Percentiles rank a stretch among this genome's conserved stretches.
phyloP scores from a whole-genome alignment of 805 yeast genomes.

The Saturnispora kantuleensis region DNA sequence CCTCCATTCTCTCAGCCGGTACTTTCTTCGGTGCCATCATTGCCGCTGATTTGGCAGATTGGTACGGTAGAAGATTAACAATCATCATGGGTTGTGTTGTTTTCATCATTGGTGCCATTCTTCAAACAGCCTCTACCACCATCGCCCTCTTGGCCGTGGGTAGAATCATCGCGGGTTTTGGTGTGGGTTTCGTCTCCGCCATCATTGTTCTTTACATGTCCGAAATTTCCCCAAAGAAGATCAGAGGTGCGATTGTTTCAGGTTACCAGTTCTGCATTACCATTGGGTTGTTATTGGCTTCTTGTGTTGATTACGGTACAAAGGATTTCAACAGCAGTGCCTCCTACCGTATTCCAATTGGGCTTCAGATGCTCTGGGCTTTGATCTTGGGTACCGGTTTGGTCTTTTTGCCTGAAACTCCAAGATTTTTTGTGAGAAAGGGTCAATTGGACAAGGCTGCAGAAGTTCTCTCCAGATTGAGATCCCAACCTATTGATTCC shows the following conservation, averaged over 20 bases:
- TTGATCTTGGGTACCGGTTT: slow-evolving; percentile 47
- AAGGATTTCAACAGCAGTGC: slow-evolving; percentile 42
- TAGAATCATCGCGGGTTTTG: slow-evolving; percentile 60
- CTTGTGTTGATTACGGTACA: slow-evolving; percentile 61
- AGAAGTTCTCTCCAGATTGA: slow-evolving; percentile 40
- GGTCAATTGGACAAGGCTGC: slow-evolving; percentile 47
- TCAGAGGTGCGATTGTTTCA: slow-evolving; percentile 68
- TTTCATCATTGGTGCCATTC: slow-evolving; percentile 37
- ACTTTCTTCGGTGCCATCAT: slow-evolving; percentile 56
- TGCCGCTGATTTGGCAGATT: slow-evolving; percentile 42
- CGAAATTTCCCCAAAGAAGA: slow-evolving; percentile 66
- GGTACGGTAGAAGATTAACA: slow-evolving; percentile 38
- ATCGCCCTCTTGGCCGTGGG: slow-evolving; percentile 49
- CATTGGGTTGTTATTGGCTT: slow-evolving; percentile 61
- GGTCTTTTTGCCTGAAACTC: slow-evolving; percentile 61
- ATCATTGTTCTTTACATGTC: slow-evolving; percentile 70
- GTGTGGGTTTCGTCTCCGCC: slow-evolving; percentile 70
- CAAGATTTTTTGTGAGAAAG: slow-evolving; percentile 55
- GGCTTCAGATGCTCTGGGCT: slow-evolving; percentile 61
- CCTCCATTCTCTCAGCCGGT: slow-evolving; percentile 65
- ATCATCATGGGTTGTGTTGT: slow-evolving; percentile 34
- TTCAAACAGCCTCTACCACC: slow-evolving; percentile 37
- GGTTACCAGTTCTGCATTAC: slow-evolving; percentile 57
- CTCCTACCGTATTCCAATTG: slow-evolving; percentile 66
- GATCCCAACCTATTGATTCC: slow-evolving; percentile 39